Percentiles rank a stretch among this genome's conserved stretches.
Evolutionary conservation across 306 rosid genomes (phyloP).

Genomic region (Sindora glabra): DNA sequence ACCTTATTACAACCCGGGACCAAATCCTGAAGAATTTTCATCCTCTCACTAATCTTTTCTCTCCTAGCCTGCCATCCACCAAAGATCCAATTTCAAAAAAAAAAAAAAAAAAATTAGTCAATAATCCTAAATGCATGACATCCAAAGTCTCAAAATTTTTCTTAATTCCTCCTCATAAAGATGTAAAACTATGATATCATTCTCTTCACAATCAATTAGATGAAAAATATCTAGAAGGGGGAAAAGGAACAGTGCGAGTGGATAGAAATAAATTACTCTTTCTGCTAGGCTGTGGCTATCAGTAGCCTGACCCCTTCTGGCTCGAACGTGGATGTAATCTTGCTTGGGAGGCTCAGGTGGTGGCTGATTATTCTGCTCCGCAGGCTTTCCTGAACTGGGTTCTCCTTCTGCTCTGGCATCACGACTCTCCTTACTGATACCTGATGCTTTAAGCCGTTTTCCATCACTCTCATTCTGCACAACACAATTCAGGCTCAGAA

Average conservation of each 20-base stretch:
- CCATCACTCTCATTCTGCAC: slow-evolving; percentile 53
- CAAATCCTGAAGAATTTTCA: slow-evolving; percentile 88
- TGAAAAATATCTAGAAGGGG: too few relatives aligned
- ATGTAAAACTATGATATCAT: neutral
- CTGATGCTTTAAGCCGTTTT: slow-evolving; percentile 45
- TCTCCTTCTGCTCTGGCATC: slow-evolving; percentile 55
- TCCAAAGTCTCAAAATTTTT: neutral
- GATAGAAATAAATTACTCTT: slow-evolving; percentile 51
- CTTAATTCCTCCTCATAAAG: too few relatives aligned
- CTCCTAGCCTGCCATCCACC: slow-evolving; percentile 96
- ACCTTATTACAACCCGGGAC: slow-evolving; percentile 98
- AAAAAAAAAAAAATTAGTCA: slow-evolving; percentile 18
- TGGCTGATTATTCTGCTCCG: slow-evolving; percentile 38
- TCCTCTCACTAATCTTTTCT: slow-evolving; percentile 92
- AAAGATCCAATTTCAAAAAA: too few relatives aligned
- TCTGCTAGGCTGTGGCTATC: slow-evolving; percentile 95
- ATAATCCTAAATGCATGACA: slow-evolving; percentile 12
- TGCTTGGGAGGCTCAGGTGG: slow-evolving; percentile 65
- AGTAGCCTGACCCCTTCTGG: slow-evolving; percentile 95
- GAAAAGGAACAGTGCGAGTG: too few relatives aligned
- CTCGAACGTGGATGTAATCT: slow-evolving; percentile 88
- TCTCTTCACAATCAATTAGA: too few relatives aligned
- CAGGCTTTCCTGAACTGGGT: slow-evolving; percentile 67
- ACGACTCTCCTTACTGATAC: slow-evolving; percentile 39
- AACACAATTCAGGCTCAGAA: slow-evolving; percentile 10